A percentile compares a stretch with the other conserved stretches of the same genome.
Conservation (phyloP, 108 stramenopile species). For the Stephanodiscus minutulus region DNA sequence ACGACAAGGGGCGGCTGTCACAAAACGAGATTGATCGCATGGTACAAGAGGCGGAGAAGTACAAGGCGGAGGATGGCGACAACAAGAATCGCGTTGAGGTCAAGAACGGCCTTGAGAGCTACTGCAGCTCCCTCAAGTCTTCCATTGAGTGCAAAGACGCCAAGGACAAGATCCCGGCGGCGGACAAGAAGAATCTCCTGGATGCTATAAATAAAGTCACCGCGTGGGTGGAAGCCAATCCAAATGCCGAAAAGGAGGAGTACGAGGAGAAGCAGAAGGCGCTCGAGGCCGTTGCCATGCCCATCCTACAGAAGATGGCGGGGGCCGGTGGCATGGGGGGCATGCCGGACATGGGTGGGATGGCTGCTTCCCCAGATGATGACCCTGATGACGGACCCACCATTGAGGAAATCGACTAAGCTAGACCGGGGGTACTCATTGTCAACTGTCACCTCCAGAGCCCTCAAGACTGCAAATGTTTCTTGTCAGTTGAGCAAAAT, state of each 20-base stretch:
- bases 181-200: constrained; percentile 83
- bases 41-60: constrained; percentile 76
- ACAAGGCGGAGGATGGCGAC: constrained; percentile 69
- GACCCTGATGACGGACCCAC: neutral
- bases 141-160: constrained; percentile 91
- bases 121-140: constrained; percentile 93
- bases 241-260: constrained; percentile 96
- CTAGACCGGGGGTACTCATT: no score
- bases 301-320: constrained; percentile 66
- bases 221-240: constrained; percentile 93
- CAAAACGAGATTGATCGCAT: constrained; percentile 76
- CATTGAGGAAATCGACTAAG: neutral
- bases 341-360: no score
- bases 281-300: constrained; percentile 91
- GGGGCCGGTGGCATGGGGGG: no score
- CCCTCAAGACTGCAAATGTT: no score
- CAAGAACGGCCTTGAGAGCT: constrained; percentile 97
- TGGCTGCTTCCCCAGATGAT: no score
- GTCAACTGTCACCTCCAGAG: no score
- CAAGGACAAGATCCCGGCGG: constrained; percentile 77
- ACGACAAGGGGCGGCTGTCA: constrained; percentile 72
- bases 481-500: no score
- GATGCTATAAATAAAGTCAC: constrained; percentile 90
- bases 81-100: constrained; percentile 91
- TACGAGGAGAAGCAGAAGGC: constrained; percentile 98